Base-by-base conservation (phyloP, 164 flowering plant species). In the Liquidambar formosana region DNA sequence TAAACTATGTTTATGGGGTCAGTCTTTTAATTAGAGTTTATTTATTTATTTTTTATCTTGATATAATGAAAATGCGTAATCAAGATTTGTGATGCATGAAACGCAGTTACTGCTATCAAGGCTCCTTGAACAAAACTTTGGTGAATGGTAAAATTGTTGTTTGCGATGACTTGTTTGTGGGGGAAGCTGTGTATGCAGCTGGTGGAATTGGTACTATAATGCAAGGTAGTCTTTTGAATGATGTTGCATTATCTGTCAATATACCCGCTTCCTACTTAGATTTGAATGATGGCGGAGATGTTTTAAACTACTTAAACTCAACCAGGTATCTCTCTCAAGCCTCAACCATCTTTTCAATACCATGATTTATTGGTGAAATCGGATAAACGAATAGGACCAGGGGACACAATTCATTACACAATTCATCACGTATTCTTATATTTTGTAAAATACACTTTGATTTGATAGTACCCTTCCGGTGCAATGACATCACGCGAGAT, bases 71-170 rank as follows among this genome's bases (percentile, higher is more conserved):
- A 33, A 2, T 33, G 41, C 6, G 41, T 33, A 33, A 33, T 33
- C 6, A 33, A 33, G 41, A 33, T 33, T 6, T 2, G 41, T 33
- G 41, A 33, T n/a, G n/a, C n/a, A 70, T 51, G 27, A 57, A 54
- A 38, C 62, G 63, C 72, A 87, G 91, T 72, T 57, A 18, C 41
- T 87, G 91, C 66, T 0, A 0, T 1, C 2, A 22, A 0, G 68
- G 53, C 18, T 76, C 84, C 4, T 56, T 89, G 72, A 77, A 84
- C 26, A 1, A 43, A 19, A 71, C 10, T 3, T 27, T 66, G 59
- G 85, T 84, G 43, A 76, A 72, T 44, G 91, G 86, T 0, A 85
- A 79, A 74, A 83, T 89, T 19, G 83, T 89, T 43, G 44, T 88
- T 0, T 88, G 90, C 51, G 89, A 82, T 45, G n/a, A 0, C 0